Base-by-base conservation (phyloP, 306 rosid species). In the Carpinus fangiana region DNA sequence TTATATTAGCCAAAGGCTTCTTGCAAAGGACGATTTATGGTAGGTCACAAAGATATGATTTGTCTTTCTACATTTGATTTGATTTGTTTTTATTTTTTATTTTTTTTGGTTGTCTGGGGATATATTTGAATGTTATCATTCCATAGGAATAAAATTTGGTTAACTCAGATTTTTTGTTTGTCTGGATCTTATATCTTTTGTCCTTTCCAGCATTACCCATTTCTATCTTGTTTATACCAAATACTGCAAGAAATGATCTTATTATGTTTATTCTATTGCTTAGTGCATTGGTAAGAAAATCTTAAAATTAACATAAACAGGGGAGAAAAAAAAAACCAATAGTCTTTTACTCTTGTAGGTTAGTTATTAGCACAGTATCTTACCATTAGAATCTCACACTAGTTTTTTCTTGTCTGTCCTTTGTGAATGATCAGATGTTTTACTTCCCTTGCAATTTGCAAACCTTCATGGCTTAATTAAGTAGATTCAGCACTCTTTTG, bases 341-440 rank as follows among this genome's bases (percentile, higher is more conserved):
- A 9, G 3, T 18, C 12, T 41, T 66, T 3, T n/a, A 9, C 1
- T 18, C 12, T 41, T 66, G 8, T 38, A 50, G 41, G 12, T 17
- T 66, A 17, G 21, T 38, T 66, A 17, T n/a, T 38, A 41, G 8
- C 2, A 5, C 4, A 5, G 67, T 61, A 13, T 12, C 67, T 12
- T 20, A 56, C 28, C 28, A n/a, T 56, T 56, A 20, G 26, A 5
- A 56, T 56, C 62, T 56, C 18, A 8, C 9, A 56, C 62, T 7
- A 56, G 62, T 20, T 56, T 18, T 48, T 56, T 56, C 62, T 56
- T 61, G 38, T 31, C 67, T 28, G 28, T 61, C 67, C 67, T 61
- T 16, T 61, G 7, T 4, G 8, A 26, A 12, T 28, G 41, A 61
- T 61, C 17, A 12, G 41, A 61, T 5, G 21, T 11, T 8, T 66